These are phyloP conservation scores for Streptanthus diversifolius DNA, from an alignment of 345 rosid genomes.

Conservation along the genomic window DNA sequence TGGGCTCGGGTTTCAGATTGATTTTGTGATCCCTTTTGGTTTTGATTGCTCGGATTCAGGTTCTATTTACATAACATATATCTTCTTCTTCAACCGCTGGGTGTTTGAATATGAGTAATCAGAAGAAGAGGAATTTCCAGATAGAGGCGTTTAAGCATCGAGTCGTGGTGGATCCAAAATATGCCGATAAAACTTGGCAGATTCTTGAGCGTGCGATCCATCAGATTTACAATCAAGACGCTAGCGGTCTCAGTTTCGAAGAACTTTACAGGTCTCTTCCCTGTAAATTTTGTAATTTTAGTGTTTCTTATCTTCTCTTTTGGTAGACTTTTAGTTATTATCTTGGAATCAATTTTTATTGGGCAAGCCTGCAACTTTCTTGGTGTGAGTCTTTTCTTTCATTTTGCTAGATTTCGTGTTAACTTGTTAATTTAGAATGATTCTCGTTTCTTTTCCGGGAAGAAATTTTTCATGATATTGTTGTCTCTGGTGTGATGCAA, in stretches of 20 bases:
- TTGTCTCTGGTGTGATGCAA: neutral
- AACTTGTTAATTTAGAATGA: neutral
- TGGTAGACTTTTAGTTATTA: neutral
- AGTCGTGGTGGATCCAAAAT: conserved; percentile 96
- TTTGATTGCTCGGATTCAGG: conserved; percentile 12
- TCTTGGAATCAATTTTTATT: neutral
- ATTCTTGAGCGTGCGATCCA: conserved; percentile 95
- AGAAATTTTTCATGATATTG: neutral
- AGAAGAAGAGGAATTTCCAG: conserved; percentile 95
- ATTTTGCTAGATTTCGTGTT: neutral
- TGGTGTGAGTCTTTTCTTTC: neutral
- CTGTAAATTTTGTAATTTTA: neutral
- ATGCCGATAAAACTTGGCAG: conserved; percentile 97
- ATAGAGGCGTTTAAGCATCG: conserved; percentile 99
- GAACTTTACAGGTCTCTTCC: conserved; percentile 79
- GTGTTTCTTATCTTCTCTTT: neutral
- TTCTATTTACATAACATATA: neutral
- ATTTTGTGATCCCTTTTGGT: neutral
- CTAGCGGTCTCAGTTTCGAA: conserved; percentile 96
- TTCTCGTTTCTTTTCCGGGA: neutral
- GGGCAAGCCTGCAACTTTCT: neutral
- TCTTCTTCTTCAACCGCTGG: neutral
- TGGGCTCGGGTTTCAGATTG: neutral
- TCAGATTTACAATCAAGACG: conserved; percentile 98
- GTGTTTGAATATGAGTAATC: conserved; percentile 66